Evolutionary conservation across 1,284 basidiomycete species (phyloP), one percentile per base, ranked within the genome.

Genomic region (Rhodofomes roseus): DNA sequence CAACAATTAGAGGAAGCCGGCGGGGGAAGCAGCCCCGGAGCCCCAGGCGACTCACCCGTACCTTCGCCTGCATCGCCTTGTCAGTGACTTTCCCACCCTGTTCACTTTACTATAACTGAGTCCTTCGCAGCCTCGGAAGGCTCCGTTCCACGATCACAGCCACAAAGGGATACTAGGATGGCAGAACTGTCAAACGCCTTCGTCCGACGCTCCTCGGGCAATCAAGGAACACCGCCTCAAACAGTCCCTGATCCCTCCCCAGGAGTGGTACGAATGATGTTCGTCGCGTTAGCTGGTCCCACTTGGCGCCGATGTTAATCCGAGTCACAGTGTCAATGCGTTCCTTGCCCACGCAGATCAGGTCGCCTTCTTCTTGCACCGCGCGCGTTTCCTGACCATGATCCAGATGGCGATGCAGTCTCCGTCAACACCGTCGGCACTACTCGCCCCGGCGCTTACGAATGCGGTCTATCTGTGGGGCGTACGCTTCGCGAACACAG

Each of bases 361-460:
- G 36, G 66, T 77, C 55, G 76, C 76, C 7, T 75, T 78, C 54
- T 79, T 80, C 63, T 68, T 70, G 39, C 62, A 65, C 57, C 56
- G 58, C 25, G 61, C 56, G 20, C 61, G 62, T 31, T 65, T 65
- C 56, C 57, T 65, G 46, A 59, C 14, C 60, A 67, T 41, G 58
- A 64, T 11, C 55, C 60, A 39, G 61, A 64, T 55, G 58, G 61
- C 14, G 60, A 62, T 34, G 55, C 53, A 37, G 37, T 11, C n/a
- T 2, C 3, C 25, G 20, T 22, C 46, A 54, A 59, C 43, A 52
- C 63, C 65, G 63, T 62, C 54, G 59, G 56, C 58, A 18, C 23
- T 23, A n/a, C 31, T 71, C 58, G 61, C 65, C 11, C 63, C 67
- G n/a, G 68, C 68, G n/a, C 65, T 73, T 4, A 61, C 71, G 12